Evolutionary conservation across 2,329 filamentous ascomycete species (phyloP).

Genomic region (Aspergillus carbonarius): DNA sequence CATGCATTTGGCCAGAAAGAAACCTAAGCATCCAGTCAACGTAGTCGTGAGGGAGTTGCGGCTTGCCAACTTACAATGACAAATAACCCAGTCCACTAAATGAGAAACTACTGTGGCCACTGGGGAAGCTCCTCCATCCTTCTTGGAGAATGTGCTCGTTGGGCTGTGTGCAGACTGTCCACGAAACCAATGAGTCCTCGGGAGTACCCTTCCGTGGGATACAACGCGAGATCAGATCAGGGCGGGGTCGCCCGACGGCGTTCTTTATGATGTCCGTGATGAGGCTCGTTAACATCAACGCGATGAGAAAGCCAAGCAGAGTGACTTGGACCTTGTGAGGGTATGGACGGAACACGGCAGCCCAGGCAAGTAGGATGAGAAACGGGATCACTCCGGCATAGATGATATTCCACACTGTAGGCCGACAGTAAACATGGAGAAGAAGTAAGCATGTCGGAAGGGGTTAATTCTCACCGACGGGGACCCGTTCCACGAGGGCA

Average conservation of each 20-base stretch:
- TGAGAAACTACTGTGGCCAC: conserved; percentile 61
- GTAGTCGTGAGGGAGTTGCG: background rate
- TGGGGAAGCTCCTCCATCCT: conserved; percentile 65
- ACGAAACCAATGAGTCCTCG: conserved; percentile 52
- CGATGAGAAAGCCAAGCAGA: conserved; percentile 75
- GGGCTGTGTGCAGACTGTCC: conserved; percentile 50
- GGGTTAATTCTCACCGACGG: conserved; percentile 72
- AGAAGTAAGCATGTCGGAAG: no score
- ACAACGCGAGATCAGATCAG: conserved; percentile 86
- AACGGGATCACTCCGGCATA: conserved; percentile 76
- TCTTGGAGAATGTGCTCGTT: conserved; percentile 59
- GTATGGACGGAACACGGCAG: conserved; percentile 60
- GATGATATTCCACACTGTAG: conserved; percentile 65
- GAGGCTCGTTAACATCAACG: conserved; percentile 73
- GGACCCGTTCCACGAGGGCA: conserved; percentile 77
- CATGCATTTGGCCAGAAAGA: conserved; percentile 56
- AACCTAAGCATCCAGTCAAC: conserved; percentile 32
- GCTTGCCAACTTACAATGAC: conserved; percentile 39
- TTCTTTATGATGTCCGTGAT: conserved; percentile 93
- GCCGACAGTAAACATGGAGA: conserved; percentile 6
- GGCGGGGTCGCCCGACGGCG: conserved; percentile 75
- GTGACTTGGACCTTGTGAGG: conserved; percentile 82
- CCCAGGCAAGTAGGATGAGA: conserved; percentile 64
- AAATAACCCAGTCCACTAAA: conserved; percentile 63
- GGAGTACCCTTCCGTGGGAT: conserved; percentile 64